Conservation (phyloP, 257 asterid genomes). For the Linaria vulgaris region DNA sequence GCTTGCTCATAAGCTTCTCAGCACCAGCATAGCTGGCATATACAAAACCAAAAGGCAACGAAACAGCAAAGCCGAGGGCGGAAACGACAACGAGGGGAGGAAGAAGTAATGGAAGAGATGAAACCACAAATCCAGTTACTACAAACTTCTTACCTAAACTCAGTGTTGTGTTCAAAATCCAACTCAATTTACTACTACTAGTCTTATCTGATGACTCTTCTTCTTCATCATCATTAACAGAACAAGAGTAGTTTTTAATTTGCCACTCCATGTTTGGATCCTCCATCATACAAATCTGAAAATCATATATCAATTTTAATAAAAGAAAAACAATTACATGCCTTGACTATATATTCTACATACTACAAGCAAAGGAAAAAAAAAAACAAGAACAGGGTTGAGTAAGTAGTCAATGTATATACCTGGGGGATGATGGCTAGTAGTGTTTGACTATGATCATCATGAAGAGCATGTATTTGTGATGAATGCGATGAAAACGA, state of each 20-base stretch:
- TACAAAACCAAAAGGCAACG: conserved; percentile 61
- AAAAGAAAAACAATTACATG: too few relatives aligned
- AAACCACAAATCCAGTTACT: conserved; percentile 51
- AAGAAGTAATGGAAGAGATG: conserved; percentile 68
- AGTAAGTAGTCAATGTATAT: too few relatives aligned
- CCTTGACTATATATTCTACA: too few relatives aligned
- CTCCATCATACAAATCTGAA: conserved; percentile 44
- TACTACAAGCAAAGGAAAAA: too few relatives aligned
- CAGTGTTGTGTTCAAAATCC: conserved; percentile 46
- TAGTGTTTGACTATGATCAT: too few relatives aligned
- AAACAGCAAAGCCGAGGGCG: conserved; percentile 51
- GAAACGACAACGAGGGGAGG: conserved; percentile 66
- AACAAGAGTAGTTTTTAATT: conserved; percentile 22
- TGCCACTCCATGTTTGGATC: conserved; percentile 41
- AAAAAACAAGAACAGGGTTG: too few relatives aligned
- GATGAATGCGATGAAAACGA: too few relatives aligned
- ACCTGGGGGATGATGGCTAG: too few relatives aligned
- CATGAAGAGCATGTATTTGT: too few relatives aligned
- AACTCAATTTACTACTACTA: conserved; percentile 37
- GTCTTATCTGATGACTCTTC: conserved; percentile 15
- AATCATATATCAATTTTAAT: too few relatives aligned
- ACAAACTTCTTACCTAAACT: conserved; percentile 55
- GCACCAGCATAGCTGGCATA: conserved; percentile 65
- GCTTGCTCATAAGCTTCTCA: conserved; percentile 63
- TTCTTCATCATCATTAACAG: conserved; percentile 21